Evolutionary conservation across 164 flowering plant species (phyloP), one percentile per base, ranked within the genome.

Genomic region (grape (Vitis vinifera)): DNA sequence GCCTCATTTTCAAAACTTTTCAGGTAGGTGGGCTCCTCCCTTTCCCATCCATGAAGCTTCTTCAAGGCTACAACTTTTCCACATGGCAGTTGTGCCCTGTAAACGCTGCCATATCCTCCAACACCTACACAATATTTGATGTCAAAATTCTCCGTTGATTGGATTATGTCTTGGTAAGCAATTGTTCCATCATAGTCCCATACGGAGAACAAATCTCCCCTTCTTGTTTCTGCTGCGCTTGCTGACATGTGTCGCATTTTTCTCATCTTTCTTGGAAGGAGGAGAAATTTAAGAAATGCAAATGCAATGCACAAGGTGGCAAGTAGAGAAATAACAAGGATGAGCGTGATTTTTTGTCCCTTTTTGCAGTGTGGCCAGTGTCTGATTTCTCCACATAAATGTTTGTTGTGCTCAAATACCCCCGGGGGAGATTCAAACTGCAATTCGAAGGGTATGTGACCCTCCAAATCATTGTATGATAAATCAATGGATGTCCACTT

Each of bases 51-150:
- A 13, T 73, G 71, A 62, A 73, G 72, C 23, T 73, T 73, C 59
- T 73, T 73, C 53, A 68, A 51, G 15, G 76, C 76, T 48, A 74
- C 65, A 7, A 65, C 37, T 14, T 60, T 68, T 14, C 72, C 76
- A 51, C 17, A 19, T 0, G 77, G 73, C 3, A 74, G 51, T 51
- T 55, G n/a, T 52, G 77, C 77, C 37, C 13, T 69, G 29, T 70
- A 75, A 17, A 75, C 77, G n/a, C 77, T 75, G 0, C 73, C 79
- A 55, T 76, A 73, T 14, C 74, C 71, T 9, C 78, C 76, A 9
- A 72, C 67, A 14, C 75, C 80, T 23, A 71, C 70, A 52, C 74
- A 75, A 57, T 75, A 66, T 27, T 13, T 61, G 53, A 69, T 65
- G 51, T 63, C 74, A 44, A 72, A 73, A 51, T 70, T 69, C 49